phyloP scores from a whole-genome alignment of 495 filamentous ascomycete species.

The Pseudomonodictys pantanalensis region DNA sequence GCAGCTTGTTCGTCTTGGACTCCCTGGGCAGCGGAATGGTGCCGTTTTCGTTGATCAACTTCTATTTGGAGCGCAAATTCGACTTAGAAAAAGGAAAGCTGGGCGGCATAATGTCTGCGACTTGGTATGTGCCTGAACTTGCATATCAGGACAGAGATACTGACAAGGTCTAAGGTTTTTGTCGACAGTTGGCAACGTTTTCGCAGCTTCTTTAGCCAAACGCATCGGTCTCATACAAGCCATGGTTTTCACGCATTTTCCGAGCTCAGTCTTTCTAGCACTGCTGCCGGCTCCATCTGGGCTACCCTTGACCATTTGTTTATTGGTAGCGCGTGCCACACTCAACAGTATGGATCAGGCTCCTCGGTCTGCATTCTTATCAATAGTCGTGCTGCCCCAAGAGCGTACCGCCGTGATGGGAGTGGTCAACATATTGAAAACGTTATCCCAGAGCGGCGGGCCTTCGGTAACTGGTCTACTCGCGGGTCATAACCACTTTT shows the following conservation, averaged over 20 bases:
- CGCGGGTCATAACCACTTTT: slow-evolving; percentile 18
- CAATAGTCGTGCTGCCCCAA: slow-evolving; percentile 26
- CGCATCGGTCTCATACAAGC: slow-evolving; percentile 78
- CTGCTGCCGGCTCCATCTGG: slow-evolving; percentile 63
- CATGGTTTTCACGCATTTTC: slow-evolving; percentile 85
- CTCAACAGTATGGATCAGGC: slow-evolving; percentile 79
- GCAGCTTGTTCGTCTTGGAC: slow-evolving; percentile 74
- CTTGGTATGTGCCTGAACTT: slow-evolving; percentile 8
- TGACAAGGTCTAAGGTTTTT: slow-evolving; percentile 51
- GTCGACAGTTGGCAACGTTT: slow-evolving; percentile 63
- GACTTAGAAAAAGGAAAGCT: slow-evolving; percentile 60
- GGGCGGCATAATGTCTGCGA: slow-evolving; percentile 30
- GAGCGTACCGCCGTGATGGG: slow-evolving; percentile 38
- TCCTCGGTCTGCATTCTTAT: slow-evolving; percentile 60
- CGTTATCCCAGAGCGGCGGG: slow-evolving; percentile 26
- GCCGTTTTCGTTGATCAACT: slow-evolving; percentile 50
- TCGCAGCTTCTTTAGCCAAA: slow-evolving; percentile 71
- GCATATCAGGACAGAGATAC: slow-evolving; percentile 61
- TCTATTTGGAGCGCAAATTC: slow-evolving; percentile 78
- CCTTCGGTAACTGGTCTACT: slow-evolving; percentile 29
- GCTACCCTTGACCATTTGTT: slow-evolving; percentile 59
- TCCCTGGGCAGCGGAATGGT: slow-evolving; percentile 76
- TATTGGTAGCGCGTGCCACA: slow-evolving; percentile 60
- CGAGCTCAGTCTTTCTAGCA: slow-evolving; percentile 68
- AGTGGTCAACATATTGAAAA: slow-evolving; percentile 34